phyloP scores from a whole-genome alignment of 257 asterid species.

The Osmanthus fragrans region DNA sequence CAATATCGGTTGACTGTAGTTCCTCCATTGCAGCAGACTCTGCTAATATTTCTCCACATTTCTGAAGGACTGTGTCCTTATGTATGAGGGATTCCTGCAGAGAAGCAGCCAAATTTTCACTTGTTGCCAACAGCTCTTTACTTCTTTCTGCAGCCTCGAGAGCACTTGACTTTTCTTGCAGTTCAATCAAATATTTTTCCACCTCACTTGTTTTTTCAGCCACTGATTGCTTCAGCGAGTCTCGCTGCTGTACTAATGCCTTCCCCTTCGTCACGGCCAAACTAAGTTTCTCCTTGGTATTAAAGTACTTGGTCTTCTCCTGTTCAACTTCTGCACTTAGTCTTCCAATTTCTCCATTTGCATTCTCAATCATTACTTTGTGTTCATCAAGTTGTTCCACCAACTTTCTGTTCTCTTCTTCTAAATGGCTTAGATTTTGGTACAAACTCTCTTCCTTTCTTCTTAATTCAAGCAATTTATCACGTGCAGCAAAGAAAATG shows the following conservation, averaged over 20 bases:
- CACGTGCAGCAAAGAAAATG: slow-evolving; percentile 46
- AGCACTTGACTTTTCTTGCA: slow-evolving; percentile 75
- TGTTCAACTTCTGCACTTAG: slow-evolving; percentile 73
- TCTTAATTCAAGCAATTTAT: slow-evolving; percentile 54
- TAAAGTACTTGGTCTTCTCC: slow-evolving; percentile 69
- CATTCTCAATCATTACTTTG: slow-evolving; percentile 50
- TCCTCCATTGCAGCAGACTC: slow-evolving; percentile 45
- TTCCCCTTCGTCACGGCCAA: slow-evolving; percentile 98
- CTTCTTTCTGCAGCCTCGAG: slow-evolving; percentile 64
- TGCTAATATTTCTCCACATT: slow-evolving; percentile 66
- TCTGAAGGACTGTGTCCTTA: slow-evolving; percentile 59
- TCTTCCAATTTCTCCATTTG: slow-evolving; percentile 59
- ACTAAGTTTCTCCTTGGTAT: slow-evolving; percentile 92
- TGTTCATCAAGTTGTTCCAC: slow-evolving; percentile 62
- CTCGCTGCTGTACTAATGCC: slow-evolving; percentile 95
- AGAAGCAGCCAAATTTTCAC: slow-evolving; percentile 51
- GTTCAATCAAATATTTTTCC: slow-evolving; percentile 53
- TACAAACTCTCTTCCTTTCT: slow-evolving; percentile 52
- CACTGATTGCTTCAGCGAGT: slow-evolving; percentile 72
- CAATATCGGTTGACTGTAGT: slow-evolving; percentile 50
- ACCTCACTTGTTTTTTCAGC: slow-evolving; percentile 76
- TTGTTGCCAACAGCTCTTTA: slow-evolving; percentile 49
- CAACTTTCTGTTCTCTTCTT: slow-evolving; percentile 57
- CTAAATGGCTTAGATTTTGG: slow-evolving; percentile 51
- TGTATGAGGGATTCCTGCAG: slow-evolving; percentile 67